Conservation (phyloP, 1,284 basidiomycete genomes). For the Cutaneotrichosporon spelunceum region DNA sequence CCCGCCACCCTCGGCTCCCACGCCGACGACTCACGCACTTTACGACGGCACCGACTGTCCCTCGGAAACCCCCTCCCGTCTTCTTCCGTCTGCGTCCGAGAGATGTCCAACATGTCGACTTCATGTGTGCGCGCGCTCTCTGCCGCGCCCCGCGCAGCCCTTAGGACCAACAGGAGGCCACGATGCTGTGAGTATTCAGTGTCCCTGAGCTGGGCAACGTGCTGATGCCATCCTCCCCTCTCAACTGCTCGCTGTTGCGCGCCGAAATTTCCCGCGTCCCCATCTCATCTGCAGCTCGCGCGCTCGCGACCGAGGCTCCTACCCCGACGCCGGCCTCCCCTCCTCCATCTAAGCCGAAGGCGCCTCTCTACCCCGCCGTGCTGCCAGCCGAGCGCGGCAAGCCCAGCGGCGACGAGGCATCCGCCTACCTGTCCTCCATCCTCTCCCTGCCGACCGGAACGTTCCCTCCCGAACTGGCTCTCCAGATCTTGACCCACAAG, state of each 20-base stretch:
- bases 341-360: not conserved
- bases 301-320: slow-evolving; percentile 4
- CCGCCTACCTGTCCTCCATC: slow-evolving; percentile 41
- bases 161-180: slow-evolving; percentile 6
- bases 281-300: slow-evolving; percentile 1
- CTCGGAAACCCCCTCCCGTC: not conserved
- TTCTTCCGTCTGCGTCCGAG: not conserved
- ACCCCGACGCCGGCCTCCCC: not conserved
- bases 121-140: slow-evolving; percentile 7
- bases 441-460: slow-evolving; percentile 35
- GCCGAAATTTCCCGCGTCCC: not conserved
- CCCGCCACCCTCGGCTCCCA: not conserved
- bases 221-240: not conserved
- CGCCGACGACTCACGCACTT: not conserved
- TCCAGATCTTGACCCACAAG: slow-evolving; percentile 52
- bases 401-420: slow-evolving; percentile 29
- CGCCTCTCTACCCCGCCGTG: not conserved
- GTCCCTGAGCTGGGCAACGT: not conserved
- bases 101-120: slow-evolving; percentile 4
- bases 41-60: not conserved
- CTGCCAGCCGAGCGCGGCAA: not conserved
- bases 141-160: slow-evolving; percentile 5
- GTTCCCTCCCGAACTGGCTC: slow-evolving; percentile 45
- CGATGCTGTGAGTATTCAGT: not conserved
- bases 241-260: not conserved